Evolutionary conservation across 2,329 filamentous ascomycete species (phyloP), one percentile per base, ranked within the genome.

Genomic region (Microthyrium microscopicum): DNA sequence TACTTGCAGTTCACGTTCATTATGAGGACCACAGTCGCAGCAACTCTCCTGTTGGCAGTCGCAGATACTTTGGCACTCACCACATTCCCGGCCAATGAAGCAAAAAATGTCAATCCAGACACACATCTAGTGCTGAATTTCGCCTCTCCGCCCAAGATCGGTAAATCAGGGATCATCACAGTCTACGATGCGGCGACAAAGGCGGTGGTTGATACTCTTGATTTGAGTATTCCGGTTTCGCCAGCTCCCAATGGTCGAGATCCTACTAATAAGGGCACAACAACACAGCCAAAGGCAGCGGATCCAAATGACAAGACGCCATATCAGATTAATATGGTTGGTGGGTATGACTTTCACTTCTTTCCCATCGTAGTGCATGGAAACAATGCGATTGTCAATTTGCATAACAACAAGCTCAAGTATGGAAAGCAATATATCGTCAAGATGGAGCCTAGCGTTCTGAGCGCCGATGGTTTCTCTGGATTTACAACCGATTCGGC

Each of bases 291-390:
- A 7, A n/a, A n/a, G 16, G 26, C 26, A 6, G 37, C 37, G 9
- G 20, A 37, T 16, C 15, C 20, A 20, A 37, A 20, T 17, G 37
- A 39, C 25, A 37, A 22, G 12, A 33, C 6, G 9, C n/a, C 12
- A 7, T 39, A 39, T 22, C 37, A 39, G 20, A 26, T 16, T 29
- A 39, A 19, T 20, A 33, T 39, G 5, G 26, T 39, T 15, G 37
- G 34, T 15, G 37, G 37, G 7, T 16, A 37, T 13, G 34, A 39
- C 19, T 39, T 39, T 27, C 27, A 39, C 19, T 39, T 39, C 21
- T 37, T 32, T 22, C 37, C 37, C 9, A 33, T 39, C 35, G 34
- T 39, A 18, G 37, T 39, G 11, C 20, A 26, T 13, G 30, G 20
- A 2, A 39, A 37, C 19, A 16, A 20, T 16, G 37, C 37, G n/a